Evolutionary conservation across 495 filamentous ascomycete genomes (phyloP).

Genomic region (Tuber brumale): DNA sequence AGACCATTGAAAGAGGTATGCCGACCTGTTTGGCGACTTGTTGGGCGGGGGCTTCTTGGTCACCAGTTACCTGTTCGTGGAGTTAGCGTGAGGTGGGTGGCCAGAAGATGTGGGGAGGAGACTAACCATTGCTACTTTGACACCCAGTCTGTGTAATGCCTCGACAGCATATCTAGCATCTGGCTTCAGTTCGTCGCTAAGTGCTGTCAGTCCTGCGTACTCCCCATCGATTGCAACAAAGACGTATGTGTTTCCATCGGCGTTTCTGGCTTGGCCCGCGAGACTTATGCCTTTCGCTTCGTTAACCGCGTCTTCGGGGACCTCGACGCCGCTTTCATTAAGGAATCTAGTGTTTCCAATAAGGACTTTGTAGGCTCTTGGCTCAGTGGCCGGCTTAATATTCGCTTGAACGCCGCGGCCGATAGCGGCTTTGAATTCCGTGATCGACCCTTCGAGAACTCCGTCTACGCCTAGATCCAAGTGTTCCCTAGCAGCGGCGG

Average conservation of each 20-base stretch:
- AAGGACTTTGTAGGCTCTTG: conserved; percentile 65
- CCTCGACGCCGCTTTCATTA: conserved; percentile 55
- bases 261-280: conserved; percentile 45
- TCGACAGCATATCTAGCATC: conserved; percentile 74
- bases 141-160: conserved; percentile 75
- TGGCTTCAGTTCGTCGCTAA: conserved; percentile 84
- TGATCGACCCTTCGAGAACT: conserved; percentile 70
- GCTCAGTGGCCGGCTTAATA: conserved; percentile 68
- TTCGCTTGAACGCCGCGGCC: conserved; percentile 78
- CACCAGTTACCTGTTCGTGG: conserved; percentile 64
- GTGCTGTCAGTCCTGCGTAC: conserved; percentile 73
- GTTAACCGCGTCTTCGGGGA: conserved; percentile 58
- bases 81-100: conserved; percentile 10
- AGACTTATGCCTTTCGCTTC: conserved; percentile 46
- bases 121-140: conserved; percentile 65
- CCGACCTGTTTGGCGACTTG: conserved; percentile 78
- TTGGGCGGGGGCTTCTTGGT: conserved; percentile 72
- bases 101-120: neutral
- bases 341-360: conserved; percentile 79
- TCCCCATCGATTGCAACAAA: conserved; percentile 77
- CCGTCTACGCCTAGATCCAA: conserved; percentile 66
- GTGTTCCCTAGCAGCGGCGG: conserved; percentile 62
- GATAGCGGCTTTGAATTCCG: conserved; percentile 75
- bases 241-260: conserved; percentile 74
- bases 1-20: conserved; percentile 65